Evolutionary conservation across 2,329 filamentous ascomycete genomes (phyloP), one percentile per base, ranked within the genome.

Genomic region (Fusarium avenaceum): DNA sequence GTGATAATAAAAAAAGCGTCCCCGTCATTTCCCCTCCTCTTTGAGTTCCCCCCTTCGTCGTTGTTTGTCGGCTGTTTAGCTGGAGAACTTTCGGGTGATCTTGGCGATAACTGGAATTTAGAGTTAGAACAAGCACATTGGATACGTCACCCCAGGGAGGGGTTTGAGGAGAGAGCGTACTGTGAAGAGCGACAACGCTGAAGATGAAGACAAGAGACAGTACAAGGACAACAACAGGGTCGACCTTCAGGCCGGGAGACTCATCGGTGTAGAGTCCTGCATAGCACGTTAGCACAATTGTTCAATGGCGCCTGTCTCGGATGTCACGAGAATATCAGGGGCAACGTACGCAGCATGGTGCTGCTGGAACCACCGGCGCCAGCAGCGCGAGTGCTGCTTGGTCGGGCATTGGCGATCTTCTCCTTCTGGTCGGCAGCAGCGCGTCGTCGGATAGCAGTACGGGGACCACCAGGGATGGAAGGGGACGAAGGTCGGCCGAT

Each of bases 191-290:
- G 77, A 99, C 96, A 78, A 99, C 96, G 77, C 92, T 96, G 85
- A 99, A 97, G 82, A 99, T 99, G 83, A 99, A 99, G 67, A 97
- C 96, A 75, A 99, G 89, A 77, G 93, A 97, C 74, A 99, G 87
- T 73, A 97, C 96, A 77, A 99, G 87, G 70, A 99, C 95, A 71
- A 99, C 94, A 63, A 99, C 96, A 22, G 96, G 96, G 80, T 99
- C 96, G 71, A 99, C 96, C 86, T 97, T 97, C 76, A 99, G 86
- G 67, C 96, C 96, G 61, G 96, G 96, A 71, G 93, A 97, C 85
- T 99, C 96, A 79, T 99, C 96, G 60, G 96, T 99, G 89, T 99
- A 99, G 44, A 99, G 90, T 82, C 89, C 91, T 94, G 64, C 43
- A 64, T 30, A 20, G 24, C 1, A 33, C n/a, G 67, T 81, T 61